Evolutionary conservation across 768 basidiomycete species (phyloP), one percentile per base, ranked within the genome.

Genomic region (Boletus subcaerulescens): DNA sequence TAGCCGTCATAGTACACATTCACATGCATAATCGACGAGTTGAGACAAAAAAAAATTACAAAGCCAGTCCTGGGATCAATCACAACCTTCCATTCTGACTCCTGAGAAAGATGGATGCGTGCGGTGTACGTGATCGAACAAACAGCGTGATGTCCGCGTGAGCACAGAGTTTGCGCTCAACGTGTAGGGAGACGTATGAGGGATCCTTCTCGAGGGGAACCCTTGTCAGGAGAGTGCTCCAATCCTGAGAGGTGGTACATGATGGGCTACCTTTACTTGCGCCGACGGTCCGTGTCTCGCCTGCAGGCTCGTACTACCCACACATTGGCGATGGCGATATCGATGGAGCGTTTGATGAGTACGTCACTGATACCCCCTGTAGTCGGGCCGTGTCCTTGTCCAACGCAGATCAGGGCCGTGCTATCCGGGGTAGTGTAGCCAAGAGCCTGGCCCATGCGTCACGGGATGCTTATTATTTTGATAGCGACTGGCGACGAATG

Each of bases 351-450:
- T 33, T 10, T 33, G 12, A 12, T 14, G 13, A 2, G 33, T 35
- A 35, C 33, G 33, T 35, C 33, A 35, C 33, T 35, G 33, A 35
- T 35, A 1, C 33, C 33, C 33, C 33, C 33, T 35, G 12, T 5
- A 35, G 33, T 33, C 12, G 17, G n/a, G 8, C 35, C 12, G 45
- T 35, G 42, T 33, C 12, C 29, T 39, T 26, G 40, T 12, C 14
- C 13, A 8, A 13, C 47, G 60, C 4, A 62, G 52, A 62, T 62
- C 60, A 62, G 60, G 60, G 60, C 53, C 57, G 52, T 20, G 49
- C 45, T 42, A 45, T 48, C 52, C 33, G 49, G 60, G n/a, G 18
- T 29, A 35, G 33, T 43, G 14, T 11, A 35, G 33, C 33, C 33
- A 12, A 36, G 39, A 31, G 58, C 44, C 45, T 58, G 40, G 13